A percentile compares a stretch with the other conserved stretches of the same genome.
Evolutionary conservation across 768 basidiomycete genomes (phyloP).

Genomic region (Leccinum ochraceum): DNA sequence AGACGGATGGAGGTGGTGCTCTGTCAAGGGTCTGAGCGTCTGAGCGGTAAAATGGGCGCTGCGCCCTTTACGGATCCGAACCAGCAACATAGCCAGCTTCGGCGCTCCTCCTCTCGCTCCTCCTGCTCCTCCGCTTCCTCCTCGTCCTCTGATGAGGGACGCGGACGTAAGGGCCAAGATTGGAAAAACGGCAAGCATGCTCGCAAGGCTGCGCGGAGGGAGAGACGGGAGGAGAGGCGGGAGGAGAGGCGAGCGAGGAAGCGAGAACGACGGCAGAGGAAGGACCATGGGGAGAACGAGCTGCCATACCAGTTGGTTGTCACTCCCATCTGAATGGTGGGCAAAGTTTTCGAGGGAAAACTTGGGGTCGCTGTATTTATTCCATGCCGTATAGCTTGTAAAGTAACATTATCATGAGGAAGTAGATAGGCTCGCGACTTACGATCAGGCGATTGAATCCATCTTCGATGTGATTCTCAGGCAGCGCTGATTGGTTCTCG

Average conservation of each 20-base stretch:
- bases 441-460: too few species aligned
- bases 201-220: conserved; percentile 6
- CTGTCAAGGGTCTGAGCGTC: conserved; percentile 31
- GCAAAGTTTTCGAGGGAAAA: not conserved
- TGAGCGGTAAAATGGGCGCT: conserved; percentile 27
- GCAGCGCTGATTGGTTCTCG: too few species aligned
- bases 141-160: not conserved
- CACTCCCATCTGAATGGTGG: not conserved
- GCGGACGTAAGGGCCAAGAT: not conserved
- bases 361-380: too few species aligned
- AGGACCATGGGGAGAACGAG: conserved; percentile 14
- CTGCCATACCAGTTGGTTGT: conserved; percentile 28
- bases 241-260: conserved; percentile 12
- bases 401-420: too few species aligned
- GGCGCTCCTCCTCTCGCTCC: not conserved
- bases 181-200: not conserved
- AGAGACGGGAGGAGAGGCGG: conserved; percentile 18
- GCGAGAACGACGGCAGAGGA: conserved; percentile 20
- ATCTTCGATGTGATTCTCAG: too few species aligned
- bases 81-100: conserved; percentile 18
- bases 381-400: too few species aligned
- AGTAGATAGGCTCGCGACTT: too few species aligned
- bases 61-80: conserved; percentile 23
- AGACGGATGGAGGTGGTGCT: conserved; percentile 46
- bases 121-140: not conserved